Conservation (phyloP, 345 rosid genomes). For the Rhizophora apiculata region DNA sequence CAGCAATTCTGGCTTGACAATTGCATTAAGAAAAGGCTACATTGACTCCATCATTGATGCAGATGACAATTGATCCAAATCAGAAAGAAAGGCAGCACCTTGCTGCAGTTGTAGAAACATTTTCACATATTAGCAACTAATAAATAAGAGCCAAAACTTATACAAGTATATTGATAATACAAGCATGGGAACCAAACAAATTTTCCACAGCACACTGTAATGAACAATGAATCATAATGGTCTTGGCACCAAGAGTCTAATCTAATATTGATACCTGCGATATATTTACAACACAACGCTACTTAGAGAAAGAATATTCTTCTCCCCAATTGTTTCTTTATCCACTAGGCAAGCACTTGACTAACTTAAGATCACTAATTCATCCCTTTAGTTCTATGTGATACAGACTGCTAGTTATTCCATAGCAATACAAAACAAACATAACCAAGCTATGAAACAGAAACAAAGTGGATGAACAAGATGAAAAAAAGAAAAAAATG, state of each 20-base stretch:
- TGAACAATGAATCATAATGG: background rate
- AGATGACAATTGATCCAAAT: slow-evolving; percentile 80
- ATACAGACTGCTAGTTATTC: background rate
- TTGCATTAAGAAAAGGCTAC: slow-evolving; percentile 74
- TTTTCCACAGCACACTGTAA: background rate
- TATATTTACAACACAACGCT: too few relatives aligned
- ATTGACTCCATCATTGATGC: slow-evolving; percentile 60
- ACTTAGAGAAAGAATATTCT: too few relatives aligned
- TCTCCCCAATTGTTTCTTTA: too few relatives aligned
- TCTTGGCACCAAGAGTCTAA: background rate
- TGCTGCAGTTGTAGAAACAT: slow-evolving; percentile 50
- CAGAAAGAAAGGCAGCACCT: slow-evolving; percentile 75
- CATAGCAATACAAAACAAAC: background rate
- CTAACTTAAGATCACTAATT: background rate
- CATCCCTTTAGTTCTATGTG: background rate
- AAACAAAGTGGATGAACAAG: background rate
- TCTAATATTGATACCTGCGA: background rate
- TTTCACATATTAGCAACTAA: background rate
- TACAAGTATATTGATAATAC: background rate
- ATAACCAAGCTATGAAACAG: background rate
- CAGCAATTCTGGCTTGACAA: slow-evolving; percentile 74
- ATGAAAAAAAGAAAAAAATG: too few relatives aligned
- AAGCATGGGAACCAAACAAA: background rate
- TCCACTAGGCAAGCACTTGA: background rate
- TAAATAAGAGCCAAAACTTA: background rate